A percentile compares a stretch with the other conserved stretches of the same genome.
These are phyloP conservation scores for Ceratobasidium sp. DNA, from an alignment of 1,284 basidiomycete genomes.

Conservation along the genomic window DNA sequence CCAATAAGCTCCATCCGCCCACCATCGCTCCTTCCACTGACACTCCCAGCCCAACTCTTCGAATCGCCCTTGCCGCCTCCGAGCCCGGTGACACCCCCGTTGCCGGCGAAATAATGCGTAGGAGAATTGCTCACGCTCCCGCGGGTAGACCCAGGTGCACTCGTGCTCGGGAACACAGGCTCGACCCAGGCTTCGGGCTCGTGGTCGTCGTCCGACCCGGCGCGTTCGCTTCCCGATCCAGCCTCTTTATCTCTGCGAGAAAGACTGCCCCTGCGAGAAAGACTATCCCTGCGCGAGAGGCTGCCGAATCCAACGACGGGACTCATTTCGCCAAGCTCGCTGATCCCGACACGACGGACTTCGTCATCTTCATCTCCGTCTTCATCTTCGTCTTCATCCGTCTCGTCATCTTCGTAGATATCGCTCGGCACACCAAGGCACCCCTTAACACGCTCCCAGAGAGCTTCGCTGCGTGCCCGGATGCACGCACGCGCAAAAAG, in stretches of 20 bases:
- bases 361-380: constrained; percentile 34
- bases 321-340: constrained; percentile 33
- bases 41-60: constrained; percentile 33
- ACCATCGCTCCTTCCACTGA: constrained; percentile 42
- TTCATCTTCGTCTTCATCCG: constrained; percentile 51
- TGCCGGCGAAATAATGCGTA: constrained; percentile 24
- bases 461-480: constrained; percentile 73
- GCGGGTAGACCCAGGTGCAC: constrained; percentile 3
- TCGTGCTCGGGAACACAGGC: constrained; percentile 41
- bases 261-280: too few species aligned
- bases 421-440: constrained; percentile 81
- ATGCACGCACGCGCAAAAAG: constrained; percentile 72
- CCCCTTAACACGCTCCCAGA: constrained; percentile 84
- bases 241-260: too few species aligned
- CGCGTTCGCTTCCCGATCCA: not conserved
- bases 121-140: constrained; percentile 36
- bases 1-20: constrained; percentile 42
- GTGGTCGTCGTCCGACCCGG: constrained; percentile 24
- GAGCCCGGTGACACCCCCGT: constrained; percentile 6
- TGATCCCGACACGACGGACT: constrained; percentile 31
- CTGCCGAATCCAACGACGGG: constrained; percentile 19
- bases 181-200: constrained; percentile 44
- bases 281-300: not conserved
- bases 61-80: constrained; percentile 22
- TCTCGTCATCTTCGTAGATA: constrained; percentile 68